Conservation (phyloP, 495 filamentous ascomycete genomes). For the Neurospora tetraspora region DNA sequence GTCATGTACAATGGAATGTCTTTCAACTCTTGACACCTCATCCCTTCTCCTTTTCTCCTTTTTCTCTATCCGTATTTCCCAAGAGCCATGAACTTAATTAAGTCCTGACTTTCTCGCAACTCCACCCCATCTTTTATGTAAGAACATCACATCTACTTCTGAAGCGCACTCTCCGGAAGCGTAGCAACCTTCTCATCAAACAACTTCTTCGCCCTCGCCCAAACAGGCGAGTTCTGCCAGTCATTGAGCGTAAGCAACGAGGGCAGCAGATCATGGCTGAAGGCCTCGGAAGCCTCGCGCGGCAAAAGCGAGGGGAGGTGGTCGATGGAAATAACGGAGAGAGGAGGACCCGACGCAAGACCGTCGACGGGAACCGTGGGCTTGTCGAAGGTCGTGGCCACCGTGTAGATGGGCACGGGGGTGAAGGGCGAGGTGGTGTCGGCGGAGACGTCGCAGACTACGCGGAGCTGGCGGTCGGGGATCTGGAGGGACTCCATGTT, state of each 20-base stretch:
- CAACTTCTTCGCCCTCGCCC: conserved; percentile 72
- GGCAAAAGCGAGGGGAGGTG: conserved; percentile 83
- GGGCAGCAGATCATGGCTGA: conserved; percentile 69
- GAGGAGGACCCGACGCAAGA: conserved; percentile 43
- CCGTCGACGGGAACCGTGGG: conserved; percentile 69
- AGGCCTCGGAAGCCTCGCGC: conserved; percentile 77
- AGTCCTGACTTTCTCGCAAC: too few species aligned
- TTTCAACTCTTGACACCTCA: neutral
- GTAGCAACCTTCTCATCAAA: conserved; percentile 78
- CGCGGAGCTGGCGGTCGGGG: conserved; percentile 63
- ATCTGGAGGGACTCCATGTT: conserved; percentile 55
- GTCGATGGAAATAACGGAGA: conserved; percentile 80
- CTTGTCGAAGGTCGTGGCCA: conserved; percentile 71
- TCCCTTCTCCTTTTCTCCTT: neutral
- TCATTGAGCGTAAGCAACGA: conserved; percentile 70
- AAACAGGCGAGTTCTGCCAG: conserved; percentile 61
- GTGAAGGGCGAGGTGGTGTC: conserved; percentile 44
- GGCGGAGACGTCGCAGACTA: conserved; percentile 81
- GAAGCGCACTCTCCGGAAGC: conserved; percentile 44
- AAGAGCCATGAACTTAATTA: too few species aligned
- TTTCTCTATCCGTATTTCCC: neutral
- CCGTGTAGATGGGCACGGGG: conserved; percentile 74
- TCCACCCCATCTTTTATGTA: too few species aligned
- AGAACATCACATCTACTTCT: conserved; percentile 15
- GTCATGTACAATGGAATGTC: neutral